Conservation (phyloP, 1,284 basidiomycete species). For the Tilletia caries region DNA sequence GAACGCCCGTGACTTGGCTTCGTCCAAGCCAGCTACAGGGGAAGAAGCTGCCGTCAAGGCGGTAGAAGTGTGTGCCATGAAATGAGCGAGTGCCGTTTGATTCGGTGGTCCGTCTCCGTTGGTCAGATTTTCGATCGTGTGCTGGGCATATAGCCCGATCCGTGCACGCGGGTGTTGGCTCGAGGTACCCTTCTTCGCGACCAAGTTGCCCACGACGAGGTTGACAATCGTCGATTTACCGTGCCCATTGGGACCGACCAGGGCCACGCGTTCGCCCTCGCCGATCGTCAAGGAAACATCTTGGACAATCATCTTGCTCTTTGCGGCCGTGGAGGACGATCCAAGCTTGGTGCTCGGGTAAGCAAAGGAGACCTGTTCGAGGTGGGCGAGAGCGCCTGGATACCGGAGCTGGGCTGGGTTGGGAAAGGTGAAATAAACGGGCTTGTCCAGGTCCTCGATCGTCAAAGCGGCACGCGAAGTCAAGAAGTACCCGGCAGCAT, state of each 20-base stretch:
- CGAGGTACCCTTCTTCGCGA: constrained; percentile 61
- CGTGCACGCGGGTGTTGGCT: constrained; percentile 62
- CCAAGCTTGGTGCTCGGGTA: constrained; percentile 47
- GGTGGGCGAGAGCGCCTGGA: constrained; percentile 60
- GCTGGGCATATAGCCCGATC: constrained; percentile 60
- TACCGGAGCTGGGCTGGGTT: constrained; percentile 60
- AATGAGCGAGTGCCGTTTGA: constrained; percentile 56
- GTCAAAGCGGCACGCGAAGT: constrained; percentile 59
- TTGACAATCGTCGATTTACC: constrained; percentile 51
- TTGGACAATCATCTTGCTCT: constrained; percentile 57
- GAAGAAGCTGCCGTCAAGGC: not conserved
- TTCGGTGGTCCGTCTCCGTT: not conserved
- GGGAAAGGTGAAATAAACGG: constrained; percentile 59
- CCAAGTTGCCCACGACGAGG: constrained; percentile 61
- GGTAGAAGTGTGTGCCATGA: constrained; percentile 40
- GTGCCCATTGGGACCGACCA: constrained; percentile 60
- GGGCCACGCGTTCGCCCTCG: constrained; percentile 62
- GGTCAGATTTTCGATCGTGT: constrained; percentile 53
- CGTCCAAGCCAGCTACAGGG: not conserved
- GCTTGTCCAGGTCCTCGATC: constrained; percentile 60
- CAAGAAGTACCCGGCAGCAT: constrained; percentile 58
- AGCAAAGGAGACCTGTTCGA: constrained; percentile 59
- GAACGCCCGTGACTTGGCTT: constrained; percentile 44
- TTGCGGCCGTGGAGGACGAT: constrained; percentile 7
- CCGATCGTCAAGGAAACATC: constrained; percentile 63